These are phyloP conservation scores for Botrytis fabae DNA, from an alignment of 2,329 filamentous ascomycete species.

Conservation along the genomic window DNA sequence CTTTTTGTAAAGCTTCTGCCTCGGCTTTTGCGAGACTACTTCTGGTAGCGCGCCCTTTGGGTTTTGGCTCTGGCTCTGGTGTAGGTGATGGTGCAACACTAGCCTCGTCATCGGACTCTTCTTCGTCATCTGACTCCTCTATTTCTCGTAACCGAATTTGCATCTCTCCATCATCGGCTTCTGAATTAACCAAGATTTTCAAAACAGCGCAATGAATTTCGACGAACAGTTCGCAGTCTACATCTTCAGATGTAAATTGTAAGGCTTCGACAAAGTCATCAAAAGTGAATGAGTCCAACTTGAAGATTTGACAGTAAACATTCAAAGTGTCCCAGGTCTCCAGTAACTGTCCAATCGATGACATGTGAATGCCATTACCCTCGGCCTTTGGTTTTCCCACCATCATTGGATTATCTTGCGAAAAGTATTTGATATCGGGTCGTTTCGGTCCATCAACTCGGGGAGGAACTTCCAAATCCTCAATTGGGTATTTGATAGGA, in stretches of 20 bases:
- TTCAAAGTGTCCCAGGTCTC: constrained; percentile 97
- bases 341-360: constrained; percentile 79
- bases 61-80: constrained; percentile 71
- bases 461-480: constrained; percentile 81
- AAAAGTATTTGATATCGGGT: constrained; percentile 76
- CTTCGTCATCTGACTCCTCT: constrained; percentile 64
- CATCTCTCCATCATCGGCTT: constrained; percentile 74
- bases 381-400: constrained; percentile 49
- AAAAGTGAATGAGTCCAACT: constrained; percentile 94
- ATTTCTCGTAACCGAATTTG: constrained; percentile 77
- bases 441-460: constrained; percentile 62
- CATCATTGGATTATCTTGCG: constrained; percentile 59
- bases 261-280: constrained; percentile 93
- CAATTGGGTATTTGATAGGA: constrained; percentile 89
- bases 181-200: constrained; percentile 78
- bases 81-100: constrained; percentile 56
- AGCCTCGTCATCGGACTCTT: constrained; percentile 60
- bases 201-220: constrained; percentile 91
- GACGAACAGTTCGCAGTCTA: constrained; percentile 79
- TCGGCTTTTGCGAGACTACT: constrained; percentile 84
- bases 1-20: constrained; percentile 63
- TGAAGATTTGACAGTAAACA: constrained; percentile 94
- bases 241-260: constrained; percentile 70
- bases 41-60: constrained; percentile 70
- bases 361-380: constrained; percentile 69